Evolutionary conservation across 768 basidiomycete species (phyloP).

Genomic region (Tylopilus subfusipes): DNA sequence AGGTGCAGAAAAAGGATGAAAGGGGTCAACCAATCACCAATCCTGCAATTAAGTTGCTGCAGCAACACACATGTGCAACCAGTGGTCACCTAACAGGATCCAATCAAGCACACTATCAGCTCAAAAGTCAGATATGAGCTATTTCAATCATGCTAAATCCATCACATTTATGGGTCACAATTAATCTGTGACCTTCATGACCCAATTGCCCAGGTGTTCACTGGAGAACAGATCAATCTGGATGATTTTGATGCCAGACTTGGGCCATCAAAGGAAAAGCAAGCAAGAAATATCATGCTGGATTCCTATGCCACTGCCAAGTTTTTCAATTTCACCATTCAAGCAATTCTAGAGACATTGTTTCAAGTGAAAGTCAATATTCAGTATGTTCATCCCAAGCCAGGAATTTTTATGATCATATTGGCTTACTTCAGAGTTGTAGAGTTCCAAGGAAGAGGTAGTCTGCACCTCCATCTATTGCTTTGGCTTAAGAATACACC

Average conservation of each 20-base stretch:
- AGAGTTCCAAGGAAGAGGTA: not conserved
- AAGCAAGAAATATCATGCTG: not conserved
- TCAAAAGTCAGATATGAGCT: not conserved
- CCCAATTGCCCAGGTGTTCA: not conserved
- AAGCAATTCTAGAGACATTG: fast-evolving
- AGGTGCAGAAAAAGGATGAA: not conserved
- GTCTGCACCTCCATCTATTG: not conserved
- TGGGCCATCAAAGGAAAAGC: not conserved
- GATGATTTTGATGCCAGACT: not conserved
- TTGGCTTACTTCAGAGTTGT: not conserved
- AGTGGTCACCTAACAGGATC: not conserved
- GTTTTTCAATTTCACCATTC: not conserved
- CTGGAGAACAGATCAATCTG: not conserved
- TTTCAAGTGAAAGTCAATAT: not conserved
- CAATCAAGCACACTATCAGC: not conserved
- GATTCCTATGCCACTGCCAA: not conserved
- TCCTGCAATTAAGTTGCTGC: not conserved
- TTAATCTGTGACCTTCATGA: not conserved
- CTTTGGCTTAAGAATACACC: not conserved
- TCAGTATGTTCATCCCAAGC: too few species aligned
- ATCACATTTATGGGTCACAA: not conserved
- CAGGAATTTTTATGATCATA: not conserved
- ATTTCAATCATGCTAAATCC: not conserved
- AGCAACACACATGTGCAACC: not conserved
- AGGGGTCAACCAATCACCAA: not conserved